Evolutionary conservation across 2,329 filamentous ascomycete species (phyloP).

Genomic region (Neopestalotiopsis clavispora): DNA sequence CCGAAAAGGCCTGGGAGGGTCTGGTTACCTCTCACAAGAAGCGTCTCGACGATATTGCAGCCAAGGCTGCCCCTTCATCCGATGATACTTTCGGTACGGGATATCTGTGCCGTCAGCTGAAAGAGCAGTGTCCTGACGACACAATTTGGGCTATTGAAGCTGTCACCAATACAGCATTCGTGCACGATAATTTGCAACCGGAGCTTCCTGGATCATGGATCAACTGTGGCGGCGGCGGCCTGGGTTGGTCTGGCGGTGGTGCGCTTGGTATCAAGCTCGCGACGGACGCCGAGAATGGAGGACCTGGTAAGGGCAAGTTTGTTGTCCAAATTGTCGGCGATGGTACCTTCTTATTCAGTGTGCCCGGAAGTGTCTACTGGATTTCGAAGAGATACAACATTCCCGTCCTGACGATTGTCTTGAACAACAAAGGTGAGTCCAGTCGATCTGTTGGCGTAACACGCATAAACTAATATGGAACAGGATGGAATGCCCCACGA

Average conservation of each 20-base stretch:
- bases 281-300: conserved; percentile 42
- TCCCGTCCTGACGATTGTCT: conserved; percentile 57
- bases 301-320: conserved; percentile 51
- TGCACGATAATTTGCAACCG: conserved; percentile 71
- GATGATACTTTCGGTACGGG: conserved; percentile 67
- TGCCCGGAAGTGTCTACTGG: conserved; percentile 61
- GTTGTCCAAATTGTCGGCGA: conserved; percentile 63
- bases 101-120: conserved; percentile 43
- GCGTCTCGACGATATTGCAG: conserved; percentile 63
- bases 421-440: conserved; percentile 59
- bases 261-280: conserved; percentile 56
- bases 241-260: conserved; percentile 59
- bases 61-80: conserved; percentile 59
- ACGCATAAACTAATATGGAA: not conserved
- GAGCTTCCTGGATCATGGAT: conserved; percentile 57
- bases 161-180: conserved; percentile 70
- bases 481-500: conserved; percentile 65
- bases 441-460: not conserved
- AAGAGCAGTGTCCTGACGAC: conserved; percentile 43
- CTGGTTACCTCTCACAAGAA: conserved; percentile 63
- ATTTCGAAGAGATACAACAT: conserved; percentile 59
- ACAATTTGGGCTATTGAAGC: conserved; percentile 78
- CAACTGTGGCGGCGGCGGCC: conserved; percentile 58
- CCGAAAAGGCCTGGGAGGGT: conserved; percentile 52
- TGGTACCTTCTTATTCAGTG: conserved; percentile 60